Conservation (phyloP, 805 yeast species). For the Candida caryicola region DNA sequence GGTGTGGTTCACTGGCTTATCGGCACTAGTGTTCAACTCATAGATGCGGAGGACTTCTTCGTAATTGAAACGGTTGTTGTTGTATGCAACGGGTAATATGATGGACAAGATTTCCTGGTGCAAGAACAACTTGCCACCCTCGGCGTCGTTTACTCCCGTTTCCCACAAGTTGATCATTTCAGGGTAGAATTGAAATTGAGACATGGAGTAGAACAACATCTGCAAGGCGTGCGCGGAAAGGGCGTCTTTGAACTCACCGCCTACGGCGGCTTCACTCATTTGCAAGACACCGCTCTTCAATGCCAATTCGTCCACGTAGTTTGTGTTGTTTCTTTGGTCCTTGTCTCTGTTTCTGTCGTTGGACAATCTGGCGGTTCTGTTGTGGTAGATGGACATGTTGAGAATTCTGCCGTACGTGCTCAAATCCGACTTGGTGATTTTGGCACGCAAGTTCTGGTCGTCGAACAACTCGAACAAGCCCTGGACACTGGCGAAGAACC, state of each 20-base stretch:
- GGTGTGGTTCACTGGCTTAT: conserved; percentile 38
- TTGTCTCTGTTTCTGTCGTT: conserved; percentile 35
- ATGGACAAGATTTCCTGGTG: conserved; percentile 67
- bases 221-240: conserved; percentile 23
- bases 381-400: conserved; percentile 24
- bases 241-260: conserved; percentile 27
- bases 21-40: conserved; percentile 37
- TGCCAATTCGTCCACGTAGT: conserved; percentile 27
- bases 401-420: conserved; percentile 19
- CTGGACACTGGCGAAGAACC: conserved; percentile 5
- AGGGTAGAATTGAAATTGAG: conserved; percentile 50
- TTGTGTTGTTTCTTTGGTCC: conserved; percentile 28
- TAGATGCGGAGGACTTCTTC: conserved; percentile 59
- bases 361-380: conserved; percentile 33
- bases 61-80: conserved; percentile 56
- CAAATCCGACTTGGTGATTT: conserved; percentile 21
- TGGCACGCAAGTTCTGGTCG: conserved; percentile 16
- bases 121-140: conserved; percentile 46
- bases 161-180: conserved; percentile 76
- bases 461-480: conserved; percentile 7
- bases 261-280: conserved; percentile 26
- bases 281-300: conserved; percentile 33
- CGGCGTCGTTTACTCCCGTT: conserved; percentile 48
- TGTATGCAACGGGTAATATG: conserved; percentile 63
- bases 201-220: conserved; percentile 32